A percentile compares a stretch with the other conserved stretches of the same genome.
phyloP scores from a whole-genome alignment of 495 filamentous ascomycete genomes.

The Penicillium salamii region DNA sequence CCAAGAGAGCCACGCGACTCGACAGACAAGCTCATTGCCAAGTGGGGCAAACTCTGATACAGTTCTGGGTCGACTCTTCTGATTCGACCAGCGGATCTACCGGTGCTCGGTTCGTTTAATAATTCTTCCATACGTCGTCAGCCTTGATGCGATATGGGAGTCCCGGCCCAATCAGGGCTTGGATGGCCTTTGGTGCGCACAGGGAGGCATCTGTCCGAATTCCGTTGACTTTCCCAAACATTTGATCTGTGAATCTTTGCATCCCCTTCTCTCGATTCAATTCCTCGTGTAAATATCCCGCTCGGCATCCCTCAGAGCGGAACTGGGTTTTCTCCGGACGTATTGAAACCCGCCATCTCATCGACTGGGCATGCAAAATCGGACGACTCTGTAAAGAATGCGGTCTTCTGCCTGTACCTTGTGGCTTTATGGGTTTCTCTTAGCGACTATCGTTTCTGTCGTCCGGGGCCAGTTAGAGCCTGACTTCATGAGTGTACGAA shows the following conservation, averaged over 20 bases:
- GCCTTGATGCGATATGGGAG: neutral
- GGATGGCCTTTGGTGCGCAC: neutral
- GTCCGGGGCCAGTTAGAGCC: constrained; percentile 19
- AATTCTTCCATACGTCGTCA: neutral
- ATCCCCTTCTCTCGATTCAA: too few species aligned
- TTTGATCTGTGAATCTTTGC: too few species aligned
- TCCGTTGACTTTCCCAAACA: too few species aligned
- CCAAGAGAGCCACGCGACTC: neutral
- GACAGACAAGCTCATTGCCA: constrained; percentile 1
- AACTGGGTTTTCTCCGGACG: neutral
- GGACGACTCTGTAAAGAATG: constrained; percentile 1
- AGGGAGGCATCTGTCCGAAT: neutral
- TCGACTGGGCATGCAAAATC: neutral
- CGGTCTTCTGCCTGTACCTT: neutral
- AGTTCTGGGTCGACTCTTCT: neutral
- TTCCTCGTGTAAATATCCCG: too few species aligned
- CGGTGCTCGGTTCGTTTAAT: neutral
- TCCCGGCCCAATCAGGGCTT: neutral
- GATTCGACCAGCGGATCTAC: constrained; percentile 1
- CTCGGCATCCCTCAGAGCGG: too few species aligned
- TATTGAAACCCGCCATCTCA: neutral
- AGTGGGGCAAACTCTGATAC: neutral
- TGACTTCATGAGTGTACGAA: constrained; percentile 43
- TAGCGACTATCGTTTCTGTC: constrained; percentile 8
- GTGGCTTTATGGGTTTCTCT: constrained; percentile 21